phyloP scores from a whole-genome alignment of 495 filamentous ascomycete genomes.

The Talaromyces nanjingensis region DNA sequence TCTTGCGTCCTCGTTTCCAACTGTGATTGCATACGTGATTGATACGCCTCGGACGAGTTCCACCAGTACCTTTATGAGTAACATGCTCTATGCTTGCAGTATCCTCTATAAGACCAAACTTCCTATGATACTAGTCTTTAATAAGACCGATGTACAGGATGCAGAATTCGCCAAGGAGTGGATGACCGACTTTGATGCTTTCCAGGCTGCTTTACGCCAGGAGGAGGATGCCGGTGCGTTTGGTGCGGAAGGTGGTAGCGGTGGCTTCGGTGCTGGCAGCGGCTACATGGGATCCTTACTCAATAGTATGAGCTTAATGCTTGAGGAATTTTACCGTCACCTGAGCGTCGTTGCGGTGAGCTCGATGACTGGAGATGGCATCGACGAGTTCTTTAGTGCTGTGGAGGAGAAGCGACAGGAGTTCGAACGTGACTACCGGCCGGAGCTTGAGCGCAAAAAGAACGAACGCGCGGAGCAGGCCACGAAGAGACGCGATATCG shows the following conservation, averaged over 20 bases:
- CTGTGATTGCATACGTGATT: constrained; percentile 94
- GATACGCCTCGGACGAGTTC: constrained; percentile 90
- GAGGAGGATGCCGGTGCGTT: constrained; percentile 77
- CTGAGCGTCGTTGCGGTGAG: constrained; percentile 88
- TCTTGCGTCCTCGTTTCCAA: constrained; percentile 87
- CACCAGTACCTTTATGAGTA: constrained; percentile 96
- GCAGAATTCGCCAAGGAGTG: constrained; percentile 92
- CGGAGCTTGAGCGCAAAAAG: constrained; percentile 76
- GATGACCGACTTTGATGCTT: constrained; percentile 98
- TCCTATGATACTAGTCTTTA: constrained; percentile 97
- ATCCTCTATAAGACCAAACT: constrained; percentile 98
- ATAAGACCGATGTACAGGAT: constrained; percentile 93
- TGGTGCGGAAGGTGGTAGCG: constrained; percentile 59
- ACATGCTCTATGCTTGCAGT: constrained; percentile 98
- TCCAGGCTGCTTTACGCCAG: constrained; percentile 73
- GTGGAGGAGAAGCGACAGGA: constrained; percentile 82
- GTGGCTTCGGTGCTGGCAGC: constrained; percentile 60
- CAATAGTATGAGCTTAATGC: constrained; percentile 95
- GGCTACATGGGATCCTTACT: constrained; percentile 96
- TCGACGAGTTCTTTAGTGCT: constrained; percentile 87
- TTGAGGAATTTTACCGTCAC: constrained; percentile 96
- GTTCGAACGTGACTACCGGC: constrained; percentile 86
- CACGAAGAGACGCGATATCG: constrained; percentile 60
- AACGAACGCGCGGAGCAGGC: constrained; percentile 70
- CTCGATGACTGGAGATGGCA: constrained; percentile 83